Evolutionary conservation across 2,329 filamentous ascomycete species (phyloP), one percentile per base, ranked within the genome.

Genomic region (Calonectria pauciramosa): DNA sequence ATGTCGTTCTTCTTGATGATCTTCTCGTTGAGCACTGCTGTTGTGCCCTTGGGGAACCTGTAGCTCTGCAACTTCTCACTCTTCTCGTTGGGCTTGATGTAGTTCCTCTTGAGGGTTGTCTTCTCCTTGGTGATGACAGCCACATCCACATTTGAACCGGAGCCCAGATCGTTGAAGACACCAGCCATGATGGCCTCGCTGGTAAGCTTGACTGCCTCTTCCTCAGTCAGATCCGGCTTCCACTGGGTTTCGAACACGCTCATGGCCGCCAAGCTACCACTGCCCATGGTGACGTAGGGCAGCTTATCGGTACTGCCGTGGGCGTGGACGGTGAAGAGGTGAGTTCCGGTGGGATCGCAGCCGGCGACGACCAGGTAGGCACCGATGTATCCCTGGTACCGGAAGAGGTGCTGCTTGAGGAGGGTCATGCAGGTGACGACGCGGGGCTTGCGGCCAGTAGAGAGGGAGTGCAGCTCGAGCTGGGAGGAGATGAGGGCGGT

Each of bases 381-480:
- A 81, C 97, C 97, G 81, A 99, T 98, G 89, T 99, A 92, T 80
- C 97, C 97, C 86, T 99, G 97, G 90, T 99, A 95, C 82, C 95
- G 93, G 94, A 99, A 99, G 77, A 99, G 94, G 86, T 99, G 97
- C 89, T 99, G 97, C 91, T 99, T 99, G 79, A 99, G 93, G 90
- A 99, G 94, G 67, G 97, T 99, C 97, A 99, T 99, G 90, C 96
- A 98, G 77, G 97, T 99, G 80, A 98, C 96, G 81, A 99, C 97
- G 84, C 97, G 96, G 75, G 97, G 96, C 87, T 97, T 96, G 86
- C 97, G 96, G 86, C 96, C 96, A 36, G 97, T 99, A 71, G 96
- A 98, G 82, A 99, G 94, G 70, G 96, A 92, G 90, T 99, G 97
- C 75, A 99, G 93, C 89, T 99, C 97, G 85, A 99, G 94, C 89